phyloP scores from a whole-genome alignment of 352 stramenopile genomes.

The Pythium aquatile region DNA sequence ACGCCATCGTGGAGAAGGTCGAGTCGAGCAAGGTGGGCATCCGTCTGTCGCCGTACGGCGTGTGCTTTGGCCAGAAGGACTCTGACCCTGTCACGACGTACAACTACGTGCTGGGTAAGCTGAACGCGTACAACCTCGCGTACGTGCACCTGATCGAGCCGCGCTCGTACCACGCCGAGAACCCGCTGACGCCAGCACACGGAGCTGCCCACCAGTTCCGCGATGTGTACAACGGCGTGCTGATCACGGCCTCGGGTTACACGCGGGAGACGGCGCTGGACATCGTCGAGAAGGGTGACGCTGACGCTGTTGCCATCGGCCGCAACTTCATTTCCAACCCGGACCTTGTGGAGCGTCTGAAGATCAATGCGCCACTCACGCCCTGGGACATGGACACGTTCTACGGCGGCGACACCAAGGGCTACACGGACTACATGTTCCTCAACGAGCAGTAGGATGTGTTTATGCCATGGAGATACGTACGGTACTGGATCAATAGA shows the following conservation, averaged over 20 bases:
- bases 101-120: conserved; percentile 46
- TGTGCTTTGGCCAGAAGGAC: conserved; percentile 40
- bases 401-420: conserved; percentile 42
- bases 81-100: conserved; percentile 51
- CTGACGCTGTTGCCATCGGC: conserved; percentile 38
- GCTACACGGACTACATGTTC: conserved; percentile 58
- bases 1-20: conserved; percentile 27
- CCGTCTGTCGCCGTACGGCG: conserved; percentile 25
- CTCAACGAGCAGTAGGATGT: conserved; percentile 12
- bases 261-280: conserved; percentile 22
- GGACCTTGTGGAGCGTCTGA: conserved; percentile 36
- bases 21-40: conserved; percentile 20
- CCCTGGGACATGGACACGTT: conserved; percentile 46
- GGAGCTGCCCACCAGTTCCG: conserved; percentile 29
- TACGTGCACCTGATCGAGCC: conserved; percentile 73
- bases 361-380: conserved; percentile 28
- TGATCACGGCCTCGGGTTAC: conserved; percentile 31
- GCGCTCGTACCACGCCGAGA: conserved; percentile 42
- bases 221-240: conserved; percentile 32
- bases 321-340: conserved; percentile 48
- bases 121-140: conserved; percentile 60
- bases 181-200: conserved; percentile 39
- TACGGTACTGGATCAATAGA: not conserved
- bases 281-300: conserved; percentile 27
- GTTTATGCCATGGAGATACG: not conserved